Evolutionary conservation across 2,329 filamentous ascomycete species (phyloP), one percentile per base, ranked within the genome.

Genomic region (Colletotrichum tropicale): DNA sequence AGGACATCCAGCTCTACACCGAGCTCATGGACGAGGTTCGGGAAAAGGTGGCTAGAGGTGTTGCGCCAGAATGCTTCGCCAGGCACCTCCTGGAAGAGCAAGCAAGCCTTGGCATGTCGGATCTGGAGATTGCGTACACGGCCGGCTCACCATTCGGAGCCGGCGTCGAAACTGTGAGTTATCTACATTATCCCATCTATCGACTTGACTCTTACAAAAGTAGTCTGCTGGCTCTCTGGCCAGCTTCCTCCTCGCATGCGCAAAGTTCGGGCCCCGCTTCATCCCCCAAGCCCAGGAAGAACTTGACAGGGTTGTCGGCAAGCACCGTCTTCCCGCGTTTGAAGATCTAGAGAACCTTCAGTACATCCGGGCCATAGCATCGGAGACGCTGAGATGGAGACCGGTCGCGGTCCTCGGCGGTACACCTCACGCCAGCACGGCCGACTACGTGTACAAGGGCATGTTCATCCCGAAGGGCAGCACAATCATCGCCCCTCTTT

Each of bases 191-290:
- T 6, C 5, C 26, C 55, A 28, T 13, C 7, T 6, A 34, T 34
- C 2, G 10, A 16, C 5, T 0, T 69, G 7, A 32, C 34, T 6
- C 60, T 3, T 15, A 43, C 56, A 24, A 9, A 1, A 13, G n/a
- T 86, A 81, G 87, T 91, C 77, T 73, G 90, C 77, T 80, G 90
- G 71, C 74, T 91, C 82, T 74, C 87, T 81, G 76, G 88, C 75
- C 0, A 91, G 84, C n/a, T 87, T 91, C 78, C 83, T 89, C 24
- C 83, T 91, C 0, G 89, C 89, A 0, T 91, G 91, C 80, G 86
- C 84, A 18, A 83, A 89, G n/a, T 88, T 87, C 36, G 88, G 86
- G 2, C 87, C 87, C 0, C 85, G 87, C 9, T 87, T 89, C 21
- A 86, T 91, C 28, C 85, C 84, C 1, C 80, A 78, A 80, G 87